Percentiles rank a stretch among this genome's conserved stretches.
Evolutionary conservation across 78 protist genomes (phyloP).

Genomic region (Anaeramoeba flamelloides): DNA sequence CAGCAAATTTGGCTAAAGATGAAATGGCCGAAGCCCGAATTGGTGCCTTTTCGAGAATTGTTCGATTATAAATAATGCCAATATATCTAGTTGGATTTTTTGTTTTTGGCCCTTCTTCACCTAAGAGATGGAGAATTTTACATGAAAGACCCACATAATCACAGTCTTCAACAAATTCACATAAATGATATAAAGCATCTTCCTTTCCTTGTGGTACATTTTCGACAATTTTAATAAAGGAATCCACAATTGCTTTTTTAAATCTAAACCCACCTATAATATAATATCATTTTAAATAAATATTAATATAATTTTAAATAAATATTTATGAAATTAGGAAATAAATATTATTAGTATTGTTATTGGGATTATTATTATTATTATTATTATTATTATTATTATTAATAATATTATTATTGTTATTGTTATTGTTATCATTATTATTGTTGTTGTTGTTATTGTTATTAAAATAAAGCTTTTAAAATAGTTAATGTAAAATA

Average conservation of each 20-base stretch:
- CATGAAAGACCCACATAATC: slow-evolving; percentile 69
- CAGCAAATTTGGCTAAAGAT: slow-evolving; percentile 81
- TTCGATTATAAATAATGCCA: slow-evolving; percentile 86
- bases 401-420: too few species aligned
- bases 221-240: slow-evolving; percentile 47
- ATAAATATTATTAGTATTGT: too few species aligned
- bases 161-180: slow-evolving; percentile 96
- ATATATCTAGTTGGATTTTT: slow-evolving; percentile 55
- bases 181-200: slow-evolving; percentile 62
- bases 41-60: slow-evolving; percentile 38
- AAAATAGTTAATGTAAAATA: too few species aligned
- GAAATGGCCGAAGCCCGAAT: slow-evolving; percentile 81
- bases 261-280: slow-evolving; percentile 72
- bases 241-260: slow-evolving; percentile 73
- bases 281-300: slow-evolving; percentile 30
- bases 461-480: too few species aligned
- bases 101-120: slow-evolving; percentile 63
- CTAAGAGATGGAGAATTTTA: slow-evolving; percentile 69
- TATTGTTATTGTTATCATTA: too few species aligned
- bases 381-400: too few species aligned
- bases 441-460: too few species aligned
- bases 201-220: slow-evolving; percentile 60
- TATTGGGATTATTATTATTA: too few species aligned
- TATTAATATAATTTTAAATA: too few species aligned
- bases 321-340: too few species aligned